Base-by-base conservation (phyloP, 108 stramenopile species). In the Skeletonema costatum region DNA sequence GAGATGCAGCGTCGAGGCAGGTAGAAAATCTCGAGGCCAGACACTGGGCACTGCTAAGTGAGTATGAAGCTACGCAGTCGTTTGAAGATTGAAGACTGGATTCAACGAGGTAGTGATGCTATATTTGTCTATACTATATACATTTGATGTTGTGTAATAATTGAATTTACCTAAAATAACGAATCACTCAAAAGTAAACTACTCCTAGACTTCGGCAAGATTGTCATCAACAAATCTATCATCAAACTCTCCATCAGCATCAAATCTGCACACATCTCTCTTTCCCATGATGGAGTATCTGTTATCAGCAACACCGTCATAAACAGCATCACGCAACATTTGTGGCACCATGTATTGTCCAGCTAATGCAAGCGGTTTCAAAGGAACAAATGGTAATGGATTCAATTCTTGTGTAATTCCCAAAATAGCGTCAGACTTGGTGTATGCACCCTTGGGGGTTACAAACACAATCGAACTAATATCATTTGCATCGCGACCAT, bases 221-320 rank as follows among this genome's bases (percentile, higher is more conserved):
- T 33, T 31, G 60, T 89, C 89, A 42, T 87, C 70, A 13, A 89
- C 83, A 73, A 89, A 89, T 69, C 89, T 78, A 75, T 84, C 80
- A 53, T 80, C 80, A 68, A 86, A 89, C 75, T 86, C 83, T 25
- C 85, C 87, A 66, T 87, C 89, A 4, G 85, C 79, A 86, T 86
- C 89, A 42, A 87, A 88, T 63, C 89, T 67, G 62, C 87, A 87
- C 31, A 76, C 74, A 35, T 86, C 75, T 53, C 85, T 64, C 48
- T 48, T 88, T 36, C 92, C 92, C 89, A 91, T 82, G 31, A 93
- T 66, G 32, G 75, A 70, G 75, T 94, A 94, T 29, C 93, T 82
- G 77, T 92, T 94, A 46, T 92, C 81, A 10, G 93, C 91, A n/a
- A 94, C 93, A 21, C 59, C 70, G 59, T 94, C 89, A 70, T 94